Conservation (phyloP, 768 basidiomycete species). For the Pisolithus marmoratus region DNA sequence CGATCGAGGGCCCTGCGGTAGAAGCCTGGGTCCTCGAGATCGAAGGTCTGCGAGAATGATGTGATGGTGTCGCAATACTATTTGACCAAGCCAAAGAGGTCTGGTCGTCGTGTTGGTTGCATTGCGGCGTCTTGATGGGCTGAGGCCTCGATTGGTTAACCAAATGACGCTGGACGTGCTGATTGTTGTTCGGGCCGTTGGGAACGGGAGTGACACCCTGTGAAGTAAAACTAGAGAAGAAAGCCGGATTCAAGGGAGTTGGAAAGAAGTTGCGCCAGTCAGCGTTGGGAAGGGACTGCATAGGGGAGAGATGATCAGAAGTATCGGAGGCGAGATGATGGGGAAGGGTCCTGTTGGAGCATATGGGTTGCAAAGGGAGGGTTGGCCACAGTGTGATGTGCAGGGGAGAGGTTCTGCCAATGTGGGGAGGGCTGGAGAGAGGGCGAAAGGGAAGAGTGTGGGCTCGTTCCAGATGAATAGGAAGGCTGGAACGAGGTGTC, state of each 20-base stretch:
- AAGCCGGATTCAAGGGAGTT: conserved; percentile 52
- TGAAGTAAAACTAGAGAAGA: conserved; percentile 57
- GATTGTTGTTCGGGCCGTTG: conserved; percentile 29
- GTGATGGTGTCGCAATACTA: conserved; percentile 15
- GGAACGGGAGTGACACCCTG: conserved; percentile 48
- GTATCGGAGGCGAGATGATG: conserved; percentile 11
- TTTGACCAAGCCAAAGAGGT: conserved; percentile 19
- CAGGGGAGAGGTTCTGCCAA: conserved; percentile 28
- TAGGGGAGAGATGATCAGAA: conserved; percentile 7
- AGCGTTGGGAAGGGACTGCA: conserved; percentile 21
- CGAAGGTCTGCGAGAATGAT: conserved; percentile 22
- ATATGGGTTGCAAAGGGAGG: conserved; percentile 15
- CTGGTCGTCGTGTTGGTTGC: conserved; percentile 18
- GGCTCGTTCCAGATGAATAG: conserved; percentile 19
- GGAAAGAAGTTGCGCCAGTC: conserved; percentile 59
- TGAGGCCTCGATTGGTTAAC: conserved; percentile 13
- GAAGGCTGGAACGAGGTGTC: conserved; percentile 29
- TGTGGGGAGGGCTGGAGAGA: conserved; percentile 32
- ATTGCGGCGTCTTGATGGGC: conserved; percentile 11
- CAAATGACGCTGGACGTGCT: conserved; percentile 29
- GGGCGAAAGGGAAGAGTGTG: conserved; percentile 28
- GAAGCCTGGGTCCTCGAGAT: conserved; percentile 28
- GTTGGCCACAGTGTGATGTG: conserved; percentile 11
- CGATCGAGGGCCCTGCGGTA: conserved; percentile 6
- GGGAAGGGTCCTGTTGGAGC: conserved; percentile 10